phyloP scores from a whole-genome alignment of 352 stramenopile species.

The Phytopythium cucurbitacearum region DNA sequence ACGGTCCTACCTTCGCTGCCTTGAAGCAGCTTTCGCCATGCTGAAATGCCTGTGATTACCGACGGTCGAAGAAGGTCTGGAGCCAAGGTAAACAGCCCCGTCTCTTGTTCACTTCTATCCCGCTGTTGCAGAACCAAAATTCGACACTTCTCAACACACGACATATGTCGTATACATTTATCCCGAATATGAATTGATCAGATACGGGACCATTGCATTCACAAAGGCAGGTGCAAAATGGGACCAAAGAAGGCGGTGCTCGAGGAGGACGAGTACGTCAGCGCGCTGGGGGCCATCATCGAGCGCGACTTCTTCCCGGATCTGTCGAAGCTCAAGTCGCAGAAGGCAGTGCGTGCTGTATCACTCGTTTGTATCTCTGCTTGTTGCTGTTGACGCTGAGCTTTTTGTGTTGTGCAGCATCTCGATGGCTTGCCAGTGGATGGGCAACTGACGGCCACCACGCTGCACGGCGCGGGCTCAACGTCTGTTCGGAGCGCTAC shows the following conservation, averaged over 20 bases:
- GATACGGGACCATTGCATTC: no score
- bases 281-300: conserved; percentile 71
- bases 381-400: not conserved
- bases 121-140: no score
- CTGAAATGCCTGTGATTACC: no score
- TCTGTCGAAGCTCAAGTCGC: conserved; percentile 46
- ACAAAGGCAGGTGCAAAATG: conserved; percentile 2
- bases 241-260: conserved; percentile 50
- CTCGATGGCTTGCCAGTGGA: conserved; percentile 4
- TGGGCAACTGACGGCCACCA: conserved; percentile 18
- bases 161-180: no score
- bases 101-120: conserved; percentile 8
- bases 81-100: no score
- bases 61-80: no score
- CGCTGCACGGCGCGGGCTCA: conserved; percentile 9
- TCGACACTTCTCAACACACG: no score
- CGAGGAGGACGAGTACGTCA: conserved; percentile 80
- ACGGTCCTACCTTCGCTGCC: conserved; percentile 1
- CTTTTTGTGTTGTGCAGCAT: not conserved
- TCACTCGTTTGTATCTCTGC: not conserved
- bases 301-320: conserved; percentile 88
- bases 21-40: no score
- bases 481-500: conserved; percentile 14
- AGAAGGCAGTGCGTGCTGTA: conserved; percentile 33
- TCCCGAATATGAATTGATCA: no score